A percentile compares a stretch with the other conserved stretches of the same genome.
Evolutionary conservation across 106 monocot species (phyloP).

Genomic region (Amphibolis antarctica): DNA sequence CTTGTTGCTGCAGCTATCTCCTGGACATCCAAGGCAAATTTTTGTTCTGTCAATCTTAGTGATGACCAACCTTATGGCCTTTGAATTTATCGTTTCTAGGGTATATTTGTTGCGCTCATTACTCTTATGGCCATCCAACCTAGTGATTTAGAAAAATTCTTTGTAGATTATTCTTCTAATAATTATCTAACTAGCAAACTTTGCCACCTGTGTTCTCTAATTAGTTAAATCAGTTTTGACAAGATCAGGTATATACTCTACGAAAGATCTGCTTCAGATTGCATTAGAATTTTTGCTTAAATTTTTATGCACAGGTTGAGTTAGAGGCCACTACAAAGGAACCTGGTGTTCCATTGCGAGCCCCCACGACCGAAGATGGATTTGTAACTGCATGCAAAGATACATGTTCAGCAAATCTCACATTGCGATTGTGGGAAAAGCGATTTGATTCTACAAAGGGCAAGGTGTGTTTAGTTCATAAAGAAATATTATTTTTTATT

Average conservation of each 20-base stretch:
- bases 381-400: slow-evolving; percentile 78
- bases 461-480: slow-evolving; percentile 35
- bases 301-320: slow-evolving; percentile 43
- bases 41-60: neutral
- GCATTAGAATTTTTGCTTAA: neutral
- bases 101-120: too few relatives aligned
- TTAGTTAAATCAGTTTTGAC: too few relatives aligned
- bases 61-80: neutral
- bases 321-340: slow-evolving; percentile 64
- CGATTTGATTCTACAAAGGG: slow-evolving; percentile 67
- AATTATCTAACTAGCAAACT: too few relatives aligned
- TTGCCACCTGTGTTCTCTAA: too few relatives aligned
- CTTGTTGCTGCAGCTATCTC: neutral
- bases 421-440: slow-evolving; percentile 71
- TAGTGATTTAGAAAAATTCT: too few relatives aligned
- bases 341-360: slow-evolving; percentile 76
- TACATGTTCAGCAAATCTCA: slow-evolving; percentile 73
- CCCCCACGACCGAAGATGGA: slow-evolving; percentile 83
- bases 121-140: too few relatives aligned
- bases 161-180: too few relatives aligned
- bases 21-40: neutral
- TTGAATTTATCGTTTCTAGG: neutral
- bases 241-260: neutral
- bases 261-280: neutral
- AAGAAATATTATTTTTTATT: neutral